Evolutionary conservation across 2,329 filamentous ascomycete genomes (phyloP), one percentile per base, ranked within the genome.

Genomic region (Aspergillus fructus): DNA sequence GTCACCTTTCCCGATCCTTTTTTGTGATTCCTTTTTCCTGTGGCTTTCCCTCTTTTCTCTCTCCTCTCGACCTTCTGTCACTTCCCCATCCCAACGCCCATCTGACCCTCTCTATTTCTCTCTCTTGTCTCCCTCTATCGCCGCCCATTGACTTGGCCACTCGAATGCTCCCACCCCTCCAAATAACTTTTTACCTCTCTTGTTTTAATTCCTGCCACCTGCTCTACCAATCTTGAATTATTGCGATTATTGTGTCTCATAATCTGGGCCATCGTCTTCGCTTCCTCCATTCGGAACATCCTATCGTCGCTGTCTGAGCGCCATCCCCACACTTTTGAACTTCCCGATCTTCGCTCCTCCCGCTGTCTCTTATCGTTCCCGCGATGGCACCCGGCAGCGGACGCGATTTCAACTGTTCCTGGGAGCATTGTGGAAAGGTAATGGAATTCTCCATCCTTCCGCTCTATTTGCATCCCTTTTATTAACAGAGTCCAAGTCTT

Each of bases 351-450:
- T 40, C n/a, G 17, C 21, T 21, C 8, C 50, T 53, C 5, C 30
- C 21, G 17, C 23, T 40, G 23, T 17, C 34, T 21, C 34, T 30
- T n/a, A 27, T 27, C 39, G 23, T 42, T 56, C 45, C 52, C 59
- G 64, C 58, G 62, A 76, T 76, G 75, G 72, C 74, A 53, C 75
- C 73, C 53, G 72, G 72, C 37, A 67, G 67, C 63, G 72, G 72
- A 60, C 75, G 75, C 64, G 73, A 75, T 60, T 78, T 78, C 58
- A 75, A 72, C 62, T 78, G 76, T 64, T 64, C 74, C 12, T 78
- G 76, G 76, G 68, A 72, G 53, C 64, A 71, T 47, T 78, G 76
- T 65, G 71, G 70, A 61, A 78, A 78, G 74, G 76, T 78, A 69
- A 55, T 66, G 50, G 41, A 37, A 24, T 50, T n/a, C 2, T 39